Conservation (phyloP, 805 yeast genomes). For the Myxozyma mucilagina region DNA sequence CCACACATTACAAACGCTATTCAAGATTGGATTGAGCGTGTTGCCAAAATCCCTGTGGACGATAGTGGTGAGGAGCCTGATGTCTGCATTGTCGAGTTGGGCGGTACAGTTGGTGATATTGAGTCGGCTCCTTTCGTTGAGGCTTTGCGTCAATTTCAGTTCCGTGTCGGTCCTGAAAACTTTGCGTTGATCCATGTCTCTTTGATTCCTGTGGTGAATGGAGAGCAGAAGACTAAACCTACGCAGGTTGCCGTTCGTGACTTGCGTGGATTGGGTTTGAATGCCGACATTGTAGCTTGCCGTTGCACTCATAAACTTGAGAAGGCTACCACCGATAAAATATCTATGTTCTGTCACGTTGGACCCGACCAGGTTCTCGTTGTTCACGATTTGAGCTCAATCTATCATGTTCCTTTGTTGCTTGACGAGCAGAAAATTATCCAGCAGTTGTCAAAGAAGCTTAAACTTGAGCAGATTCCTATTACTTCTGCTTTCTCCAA, state of each 20-base stretch:
- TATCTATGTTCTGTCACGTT: constrained; percentile 98
- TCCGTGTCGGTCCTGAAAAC: constrained; percentile 90
- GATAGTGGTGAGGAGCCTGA: constrained; percentile 85
- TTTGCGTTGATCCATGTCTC: constrained; percentile 97
- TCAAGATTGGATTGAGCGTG: constrained; percentile 98
- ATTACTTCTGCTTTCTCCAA: constrained; percentile 52
- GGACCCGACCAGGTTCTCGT: constrained; percentile 98
- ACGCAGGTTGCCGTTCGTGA: constrained; percentile 99
- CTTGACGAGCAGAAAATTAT: constrained; percentile 84
- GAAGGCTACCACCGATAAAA: constrained; percentile 83
- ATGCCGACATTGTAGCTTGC: constrained; percentile 97
- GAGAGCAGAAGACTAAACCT: constrained; percentile 98
- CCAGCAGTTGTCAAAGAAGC: constrained; percentile 66
- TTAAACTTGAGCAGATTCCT: constrained; percentile 54
- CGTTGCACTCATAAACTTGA: constrained; percentile 87
- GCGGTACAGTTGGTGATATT: constrained; percentile 99
- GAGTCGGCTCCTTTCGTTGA: constrained; percentile 99
- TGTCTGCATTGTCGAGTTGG: constrained; percentile 89
- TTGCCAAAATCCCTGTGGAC: constrained; percentile 89
- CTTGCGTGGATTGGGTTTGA: constrained; percentile 88
- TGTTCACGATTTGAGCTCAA: constrained; percentile 93
- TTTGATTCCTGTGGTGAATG: constrained; percentile 94
- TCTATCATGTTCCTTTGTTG: constrained; percentile 94
- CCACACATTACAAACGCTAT: constrained; percentile 97
- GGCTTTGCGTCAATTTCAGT: constrained; percentile 98